Percentiles rank a stretch among this genome's conserved stretches.
Evolutionary conservation across 1,139 yeast genomes (phyloP).

Genomic region (Schizosaccharomyces versatilis): DNA sequence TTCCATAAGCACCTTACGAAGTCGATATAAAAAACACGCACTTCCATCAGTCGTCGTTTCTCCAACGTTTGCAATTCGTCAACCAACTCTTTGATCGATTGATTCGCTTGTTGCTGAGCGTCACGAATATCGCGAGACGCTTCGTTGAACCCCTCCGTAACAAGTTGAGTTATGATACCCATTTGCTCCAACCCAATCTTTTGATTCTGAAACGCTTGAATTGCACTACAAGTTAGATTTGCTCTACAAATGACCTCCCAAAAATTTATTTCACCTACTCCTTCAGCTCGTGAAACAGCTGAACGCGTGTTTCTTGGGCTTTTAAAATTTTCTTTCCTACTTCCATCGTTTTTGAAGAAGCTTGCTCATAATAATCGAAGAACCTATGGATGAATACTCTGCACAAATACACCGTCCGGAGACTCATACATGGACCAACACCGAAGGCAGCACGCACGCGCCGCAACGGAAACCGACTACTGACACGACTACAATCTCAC

Average conservation of each 20-base stretch:
- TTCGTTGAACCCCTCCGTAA: not conserved
- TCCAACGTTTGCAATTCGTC: not conserved
- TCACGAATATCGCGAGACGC: not conserved
- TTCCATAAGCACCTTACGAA: no score
- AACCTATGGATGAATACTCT: no score
- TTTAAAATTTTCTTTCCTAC: not conserved
- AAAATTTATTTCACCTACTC: not conserved
- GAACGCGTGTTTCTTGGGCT: conserved; percentile 1
- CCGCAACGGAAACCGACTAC: no score
- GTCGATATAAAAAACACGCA: no score
- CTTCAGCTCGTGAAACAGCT: not conserved
- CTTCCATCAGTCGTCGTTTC: no score
- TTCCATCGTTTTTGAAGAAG: not conserved
- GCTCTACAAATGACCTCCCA: no score
- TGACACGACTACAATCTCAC: not conserved
- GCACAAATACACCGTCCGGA: no score
- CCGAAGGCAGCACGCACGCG: no score
- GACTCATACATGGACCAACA: no score
- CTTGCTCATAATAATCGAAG: not conserved
- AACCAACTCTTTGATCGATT: not conserved
- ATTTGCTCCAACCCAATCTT: conserved; percentile 1
- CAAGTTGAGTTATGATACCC: not conserved
- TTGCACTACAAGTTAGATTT: not conserved
- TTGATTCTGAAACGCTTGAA: not conserved
- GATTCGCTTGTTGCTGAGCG: not conserved